These are phyloP conservation scores for Saccharomycopsis schoenii DNA, from an alignment of 805 yeast genomes.

Conservation along the genomic window DNA sequence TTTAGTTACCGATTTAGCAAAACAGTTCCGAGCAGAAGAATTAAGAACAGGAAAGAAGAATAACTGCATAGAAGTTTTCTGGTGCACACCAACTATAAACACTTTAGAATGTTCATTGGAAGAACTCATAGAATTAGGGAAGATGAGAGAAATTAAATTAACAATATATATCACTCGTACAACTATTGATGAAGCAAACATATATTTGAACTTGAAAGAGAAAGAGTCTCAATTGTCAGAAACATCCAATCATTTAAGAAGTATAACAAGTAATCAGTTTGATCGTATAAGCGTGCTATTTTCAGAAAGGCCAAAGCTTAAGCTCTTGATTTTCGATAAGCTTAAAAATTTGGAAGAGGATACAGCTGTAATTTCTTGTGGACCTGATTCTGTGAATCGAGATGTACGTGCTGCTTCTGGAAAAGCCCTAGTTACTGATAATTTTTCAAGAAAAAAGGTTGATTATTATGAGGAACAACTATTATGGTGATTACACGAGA, in stretches of 20 bases:
- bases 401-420: slow-evolving; percentile 28
- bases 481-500: slow-evolving; percentile 22
- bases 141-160: not conserved
- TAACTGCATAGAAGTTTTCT: slow-evolving; percentile 8
- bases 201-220: not conserved
- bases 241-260: not conserved
- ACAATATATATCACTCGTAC: slow-evolving; percentile 11
- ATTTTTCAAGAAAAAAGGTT: slow-evolving; percentile 20
- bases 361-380: slow-evolving; percentile 30
- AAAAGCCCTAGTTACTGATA: slow-evolving; percentile 19
- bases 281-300: slow-evolving; percentile 5
- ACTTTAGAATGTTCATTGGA: slow-evolving; percentile 11
- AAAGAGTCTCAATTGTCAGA: not conserved
- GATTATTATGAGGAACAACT: slow-evolving; percentile 32
- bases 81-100: slow-evolving; percentile 15
- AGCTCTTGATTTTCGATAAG: slow-evolving; percentile 19
- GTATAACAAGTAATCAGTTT: not conserved
- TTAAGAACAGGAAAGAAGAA: not conserved
- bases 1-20: slow-evolving; percentile 31
- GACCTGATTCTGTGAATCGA: slow-evolving; percentile 27
- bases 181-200: slow-evolving; percentile 1
- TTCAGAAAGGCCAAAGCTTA: slow-evolving; percentile 18
- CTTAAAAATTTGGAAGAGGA: slow-evolving; percentile 21
- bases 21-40: slow-evolving; percentile 10
- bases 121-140: slow-evolving; percentile 9